Percentiles rank a stretch among this genome's conserved stretches.
phyloP scores from a whole-genome alignment of 2,329 filamentous ascomycete genomes.

The Alternaria sp. region DNA sequence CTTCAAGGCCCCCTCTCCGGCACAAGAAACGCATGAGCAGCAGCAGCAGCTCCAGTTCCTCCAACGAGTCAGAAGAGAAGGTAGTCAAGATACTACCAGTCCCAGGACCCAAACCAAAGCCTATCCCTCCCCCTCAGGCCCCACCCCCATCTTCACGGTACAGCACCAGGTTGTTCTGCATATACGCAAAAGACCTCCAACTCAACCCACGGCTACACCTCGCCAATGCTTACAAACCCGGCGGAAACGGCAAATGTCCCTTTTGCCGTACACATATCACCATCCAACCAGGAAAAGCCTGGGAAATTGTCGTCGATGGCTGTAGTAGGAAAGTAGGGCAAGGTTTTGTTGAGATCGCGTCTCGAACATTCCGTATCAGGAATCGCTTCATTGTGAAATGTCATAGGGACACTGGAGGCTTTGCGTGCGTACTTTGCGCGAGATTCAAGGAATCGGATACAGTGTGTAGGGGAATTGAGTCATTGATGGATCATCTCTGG shows the following conservation, averaged over 20 bases:
- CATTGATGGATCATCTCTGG: conserved; percentile 48
- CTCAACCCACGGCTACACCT: conserved; percentile 29
- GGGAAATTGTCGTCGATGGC: conserved; percentile 38
- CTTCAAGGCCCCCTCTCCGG: conserved; percentile 12
- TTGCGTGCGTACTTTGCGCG: conserved; percentile 44
- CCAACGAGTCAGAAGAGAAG: conserved; percentile 14
- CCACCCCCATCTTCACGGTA: not conserved
- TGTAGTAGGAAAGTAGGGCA: conserved; percentile 12
- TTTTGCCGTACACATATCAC: conserved; percentile 36
- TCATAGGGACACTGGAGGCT: conserved; percentile 40
- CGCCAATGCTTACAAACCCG: conserved; percentile 31
- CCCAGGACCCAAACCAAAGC: conserved; percentile 3
- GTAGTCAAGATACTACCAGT: conserved; percentile 8
- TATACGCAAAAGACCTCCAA: conserved; percentile 46
- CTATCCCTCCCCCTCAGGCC: not conserved
- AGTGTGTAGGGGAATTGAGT: conserved; percentile 31
- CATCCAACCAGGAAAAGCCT: conserved; percentile 35
- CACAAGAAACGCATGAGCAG: conserved; percentile 16
- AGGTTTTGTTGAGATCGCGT: conserved; percentile 6
- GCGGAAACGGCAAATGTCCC: conserved; percentile 40
- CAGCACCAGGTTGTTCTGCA: conserved; percentile 37
- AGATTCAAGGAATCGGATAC: conserved; percentile 38
- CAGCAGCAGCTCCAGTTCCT: conserved; percentile 13
- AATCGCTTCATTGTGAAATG: conserved; percentile 46
- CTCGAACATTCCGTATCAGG: conserved; percentile 35